Evolutionary conservation across 176 grass and related monocot genomes (phyloP), one percentile per base, ranked within the genome.

Genomic region (Rhynchospora breviuscula): DNA sequence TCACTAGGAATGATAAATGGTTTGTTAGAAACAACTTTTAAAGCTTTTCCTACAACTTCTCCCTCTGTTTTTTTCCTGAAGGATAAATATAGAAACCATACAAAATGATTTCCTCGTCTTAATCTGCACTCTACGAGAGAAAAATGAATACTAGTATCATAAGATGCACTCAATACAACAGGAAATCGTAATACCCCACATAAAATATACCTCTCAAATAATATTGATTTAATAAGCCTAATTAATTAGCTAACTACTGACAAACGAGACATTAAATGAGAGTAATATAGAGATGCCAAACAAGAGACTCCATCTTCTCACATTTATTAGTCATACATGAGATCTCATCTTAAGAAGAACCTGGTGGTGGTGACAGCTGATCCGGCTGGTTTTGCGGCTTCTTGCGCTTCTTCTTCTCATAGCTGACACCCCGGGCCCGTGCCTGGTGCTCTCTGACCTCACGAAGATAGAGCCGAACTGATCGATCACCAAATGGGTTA

Each of bases 371-470:
- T 57, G 82, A 40, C 25, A 67, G 25, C 44, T 82, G 80, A 18
- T 82, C 75, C 11, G 19, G 46, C 17, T 85, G 56, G 69, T 80
- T 90, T 82, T 85, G 93, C 47, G 88, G 78, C 84, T 97, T 97
- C 94, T 93, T 97, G 88, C 94, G 94, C 81, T 97, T 97, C 89
- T 97, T 97, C 89, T 97, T 97, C 94, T 97, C 94, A 77, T 97
- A 97, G 89, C 94, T 97, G 61, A 97, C 90, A 35, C 94, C 94
- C 11, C 94, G 86, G 7, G 94, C 94, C 17, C 89, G 91, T 7
- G 91, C 89, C 88, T 97, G 94, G 84, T 93, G 89, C 91, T 97
- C 91, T 73, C 94, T 88, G 60, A 97, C 94, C 86, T 97, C 94
- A 65, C 94, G 91, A 84, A 97, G 94, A 82, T 97, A 97, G 21